Conservation (phyloP, 2,329 filamentous ascomycete species). For the Pseudogymnoascus sp. region DNA sequence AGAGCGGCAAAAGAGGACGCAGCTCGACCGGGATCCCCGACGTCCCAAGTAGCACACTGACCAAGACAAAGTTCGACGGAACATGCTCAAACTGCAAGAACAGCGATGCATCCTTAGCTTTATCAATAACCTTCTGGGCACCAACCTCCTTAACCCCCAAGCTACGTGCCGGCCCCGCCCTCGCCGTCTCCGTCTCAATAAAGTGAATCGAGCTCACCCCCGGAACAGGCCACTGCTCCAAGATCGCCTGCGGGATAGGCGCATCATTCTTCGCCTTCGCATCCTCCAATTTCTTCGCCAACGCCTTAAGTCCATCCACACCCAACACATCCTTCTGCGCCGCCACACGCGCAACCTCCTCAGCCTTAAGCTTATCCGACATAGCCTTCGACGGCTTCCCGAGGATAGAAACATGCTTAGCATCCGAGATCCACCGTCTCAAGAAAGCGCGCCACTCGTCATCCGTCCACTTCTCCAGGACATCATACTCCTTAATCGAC, state of each 20-base stretch:
- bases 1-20: slow-evolving; percentile 76
- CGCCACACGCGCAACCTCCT: slow-evolving; percentile 70
- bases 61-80: slow-evolving; percentile 81
- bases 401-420: slow-evolving; percentile 77
- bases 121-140: slow-evolving; percentile 69
- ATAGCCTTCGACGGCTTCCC: slow-evolving; percentile 77
- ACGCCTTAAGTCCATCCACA: slow-evolving; percentile 65
- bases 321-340: slow-evolving; percentile 73
- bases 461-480: slow-evolving; percentile 71
- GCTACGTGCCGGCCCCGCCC: slow-evolving; percentile 67
- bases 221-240: slow-evolving; percentile 75
- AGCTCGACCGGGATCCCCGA: slow-evolving; percentile 67
- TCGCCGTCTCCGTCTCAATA: slow-evolving; percentile 76
- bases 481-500: slow-evolving; percentile 52
- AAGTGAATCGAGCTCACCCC: slow-evolving; percentile 89
- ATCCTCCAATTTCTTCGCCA: slow-evolving; percentile 66
- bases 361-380: slow-evolving; percentile 69
- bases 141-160: slow-evolving; percentile 59
- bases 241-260: slow-evolving; percentile 71
- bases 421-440: slow-evolving; percentile 75
- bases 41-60: slow-evolving; percentile 74
- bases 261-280: slow-evolving; percentile 85
- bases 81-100: slow-evolving; percentile 98
- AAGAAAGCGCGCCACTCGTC: slow-evolving; percentile 75
- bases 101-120: slow-evolving; percentile 52